Evolutionary conservation across 1,284 basidiomycete species (phyloP).

Genomic region (Anthracocystis panici-leucophaei): DNA sequence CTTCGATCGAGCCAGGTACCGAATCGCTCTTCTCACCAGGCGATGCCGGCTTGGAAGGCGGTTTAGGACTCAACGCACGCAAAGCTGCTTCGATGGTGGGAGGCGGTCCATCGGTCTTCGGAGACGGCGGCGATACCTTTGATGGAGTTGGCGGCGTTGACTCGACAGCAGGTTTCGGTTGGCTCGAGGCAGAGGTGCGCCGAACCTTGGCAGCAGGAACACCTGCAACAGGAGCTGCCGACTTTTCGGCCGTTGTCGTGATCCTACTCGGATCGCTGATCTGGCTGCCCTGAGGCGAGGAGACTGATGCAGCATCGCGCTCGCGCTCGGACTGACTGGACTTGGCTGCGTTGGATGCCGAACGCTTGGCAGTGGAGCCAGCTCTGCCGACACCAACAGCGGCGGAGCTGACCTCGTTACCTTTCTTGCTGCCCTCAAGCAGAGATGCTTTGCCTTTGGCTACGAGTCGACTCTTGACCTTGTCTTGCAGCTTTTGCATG

Average conservation of each 20-base stretch:
- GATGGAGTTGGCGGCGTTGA: not conserved
- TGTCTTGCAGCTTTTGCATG: constrained; percentile 46
- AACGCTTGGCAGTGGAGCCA: constrained; percentile 29
- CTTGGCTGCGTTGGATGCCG: constrained; percentile 12
- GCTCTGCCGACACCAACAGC: not conserved
- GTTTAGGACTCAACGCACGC: constrained; percentile 11
- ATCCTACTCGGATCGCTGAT: constrained; percentile 9
- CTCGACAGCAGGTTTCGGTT: constrained; percentile 13
- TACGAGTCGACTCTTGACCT: constrained; percentile 42
- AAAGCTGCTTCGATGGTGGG: constrained; percentile 18
- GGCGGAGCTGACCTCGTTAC: not conserved
- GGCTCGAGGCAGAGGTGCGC: constrained; percentile 28
- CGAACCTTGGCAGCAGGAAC: constrained; percentile 35
- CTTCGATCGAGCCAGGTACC: constrained; percentile 36
- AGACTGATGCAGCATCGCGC: constrained; percentile 3
- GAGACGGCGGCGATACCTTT: not conserved
- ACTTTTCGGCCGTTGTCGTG: constrained; percentile 12
- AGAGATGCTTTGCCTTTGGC: constrained; percentile 29
- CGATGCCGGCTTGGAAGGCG: constrained; percentile 18
- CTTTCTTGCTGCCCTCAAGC: not conserved
- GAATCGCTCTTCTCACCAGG: constrained; percentile 12
- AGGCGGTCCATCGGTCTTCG: constrained; percentile 3
- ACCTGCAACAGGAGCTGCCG: constrained; percentile 8
- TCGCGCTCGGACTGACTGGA: constrained; percentile 1
- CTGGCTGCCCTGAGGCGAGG: constrained; percentile 4